These are phyloP conservation scores for Alternaria sp. DNA, from an alignment of 2,329 filamentous ascomycete genomes.

Conservation along the genomic window DNA sequence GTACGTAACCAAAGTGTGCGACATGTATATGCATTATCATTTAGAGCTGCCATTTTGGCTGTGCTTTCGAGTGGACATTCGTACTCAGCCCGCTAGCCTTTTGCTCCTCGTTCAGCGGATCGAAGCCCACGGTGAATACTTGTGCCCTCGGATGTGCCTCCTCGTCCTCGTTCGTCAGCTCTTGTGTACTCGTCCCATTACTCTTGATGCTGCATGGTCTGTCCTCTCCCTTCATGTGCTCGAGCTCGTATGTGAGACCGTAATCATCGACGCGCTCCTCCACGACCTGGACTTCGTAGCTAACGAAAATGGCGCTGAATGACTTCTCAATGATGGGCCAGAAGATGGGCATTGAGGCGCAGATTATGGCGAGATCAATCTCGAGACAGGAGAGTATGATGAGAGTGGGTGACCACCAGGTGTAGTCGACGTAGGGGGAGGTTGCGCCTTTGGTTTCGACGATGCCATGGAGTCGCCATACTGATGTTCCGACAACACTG, in stretches of 20 bases:
- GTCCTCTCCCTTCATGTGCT: conserved; percentile 27
- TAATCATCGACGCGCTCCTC: conserved; percentile 37
- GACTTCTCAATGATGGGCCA: conserved; percentile 45
- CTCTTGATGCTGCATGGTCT: conserved; percentile 33
- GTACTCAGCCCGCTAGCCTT: conserved; percentile 26
- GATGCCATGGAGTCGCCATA: conserved; percentile 46
- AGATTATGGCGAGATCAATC: conserved; percentile 46
- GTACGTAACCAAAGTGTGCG: not conserved
- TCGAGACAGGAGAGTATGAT: conserved; percentile 45
- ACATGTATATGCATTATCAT: conserved; percentile 1
- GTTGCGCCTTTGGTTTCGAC: conserved; percentile 38
- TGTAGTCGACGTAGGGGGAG: conserved; percentile 45
- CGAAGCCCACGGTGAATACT: conserved; percentile 36
- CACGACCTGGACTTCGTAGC: conserved; percentile 44
- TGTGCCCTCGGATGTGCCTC: conserved; percentile 21
- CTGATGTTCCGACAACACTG: conserved; percentile 43
- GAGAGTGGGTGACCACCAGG: conserved; percentile 39
- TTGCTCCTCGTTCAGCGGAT: conserved; percentile 32
- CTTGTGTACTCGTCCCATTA: conserved; percentile 33
- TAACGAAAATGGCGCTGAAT: conserved; percentile 43
- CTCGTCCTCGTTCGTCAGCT: conserved; percentile 26
- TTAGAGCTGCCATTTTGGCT: conserved; percentile 37
- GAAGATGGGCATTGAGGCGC: conserved; percentile 49
- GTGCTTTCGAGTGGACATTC: conserved; percentile 33
- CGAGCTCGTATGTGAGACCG: conserved; percentile 40